Evolutionary conservation across 345 rosid genomes (phyloP).

Genomic region (Microthlaspi erraticum): DNA sequence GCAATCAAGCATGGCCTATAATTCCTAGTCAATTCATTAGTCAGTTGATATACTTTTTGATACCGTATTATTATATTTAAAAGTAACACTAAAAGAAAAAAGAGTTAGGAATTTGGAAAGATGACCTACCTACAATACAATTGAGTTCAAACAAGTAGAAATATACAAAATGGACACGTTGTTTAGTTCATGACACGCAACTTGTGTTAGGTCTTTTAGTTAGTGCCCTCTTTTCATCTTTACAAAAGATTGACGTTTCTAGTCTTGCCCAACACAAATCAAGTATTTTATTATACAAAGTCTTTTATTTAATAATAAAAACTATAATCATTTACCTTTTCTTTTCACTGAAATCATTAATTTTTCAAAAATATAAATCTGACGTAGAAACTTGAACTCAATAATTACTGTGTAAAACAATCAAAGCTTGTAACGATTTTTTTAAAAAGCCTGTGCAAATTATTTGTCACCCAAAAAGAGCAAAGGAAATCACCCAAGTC

Average conservation of each 20-base stretch:
- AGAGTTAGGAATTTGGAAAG: constrained; percentile 11
- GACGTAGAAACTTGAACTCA: too few relatives aligned
- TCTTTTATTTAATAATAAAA: too few relatives aligned
- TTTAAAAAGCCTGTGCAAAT: too few relatives aligned
- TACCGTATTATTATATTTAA: neutral
- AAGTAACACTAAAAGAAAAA: neutral
- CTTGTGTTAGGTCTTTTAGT: constrained; percentile 37
- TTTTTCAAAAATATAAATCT: too few relatives aligned
- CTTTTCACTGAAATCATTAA: too few relatives aligned
- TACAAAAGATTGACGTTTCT: constrained; percentile 1
- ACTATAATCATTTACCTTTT: too few relatives aligned
- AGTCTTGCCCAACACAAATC: neutral
- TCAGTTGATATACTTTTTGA: constrained; percentile 3
- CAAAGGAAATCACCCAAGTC: too few relatives aligned
- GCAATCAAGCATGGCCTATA: constrained; percentile 8
- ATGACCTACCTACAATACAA: constrained; percentile 33
- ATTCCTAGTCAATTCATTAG: neutral
- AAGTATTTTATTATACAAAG: too few relatives aligned
- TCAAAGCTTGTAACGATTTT: too few relatives aligned
- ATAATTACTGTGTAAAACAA: too few relatives aligned
- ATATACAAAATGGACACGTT: constrained; percentile 32
- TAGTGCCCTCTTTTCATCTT: constrained; percentile 35
- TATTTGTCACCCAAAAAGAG: too few relatives aligned
- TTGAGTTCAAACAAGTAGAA: neutral
- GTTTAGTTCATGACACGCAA: constrained; percentile 30